phyloP scores from a whole-genome alignment of 1,284 basidiomycete species.

The Ustilago shanxiensis region DNA sequence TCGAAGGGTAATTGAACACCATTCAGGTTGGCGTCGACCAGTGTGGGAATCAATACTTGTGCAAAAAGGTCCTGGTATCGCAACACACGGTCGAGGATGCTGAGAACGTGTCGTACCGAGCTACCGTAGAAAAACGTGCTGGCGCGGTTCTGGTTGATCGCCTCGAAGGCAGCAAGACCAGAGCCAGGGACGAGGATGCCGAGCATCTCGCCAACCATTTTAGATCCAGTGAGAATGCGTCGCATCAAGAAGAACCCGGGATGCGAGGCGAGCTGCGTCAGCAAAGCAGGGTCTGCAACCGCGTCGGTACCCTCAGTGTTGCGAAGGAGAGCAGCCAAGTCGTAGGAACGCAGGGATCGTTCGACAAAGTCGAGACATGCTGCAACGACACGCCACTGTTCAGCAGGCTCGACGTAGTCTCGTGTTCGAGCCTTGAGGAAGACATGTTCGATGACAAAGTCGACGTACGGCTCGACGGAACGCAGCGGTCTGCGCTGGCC shows the following conservation, averaged over 20 bases:
- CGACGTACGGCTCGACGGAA: constrained; percentile 80
- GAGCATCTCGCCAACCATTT: constrained; percentile 80
- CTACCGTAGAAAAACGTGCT: constrained; percentile 77
- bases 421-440: constrained; percentile 75
- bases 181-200: constrained; percentile 75
- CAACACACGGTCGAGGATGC: constrained; percentile 84
- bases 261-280: constrained; percentile 73
- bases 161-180: constrained; percentile 66
- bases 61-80: constrained; percentile 90
- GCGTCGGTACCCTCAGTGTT: constrained; percentile 43
- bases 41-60: constrained; percentile 85
- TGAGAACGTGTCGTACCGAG: constrained; percentile 83
- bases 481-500: constrained; percentile 32
- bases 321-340: constrained; percentile 73
- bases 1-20: constrained; percentile 51
- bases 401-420: constrained; percentile 80
- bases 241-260: constrained; percentile 90
- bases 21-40: constrained; percentile 73
- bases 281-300: constrained; percentile 59
- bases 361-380: constrained; percentile 87
- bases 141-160: constrained; percentile 79
- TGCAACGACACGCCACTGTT: constrained; percentile 89
- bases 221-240: constrained; percentile 80
- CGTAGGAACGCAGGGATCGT: constrained; percentile 82
- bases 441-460: constrained; percentile 90